A percentile compares a stretch with the other conserved stretches of the same genome.
These are phyloP conservation scores for Psilocybe tampanensis DNA, from an alignment of 768 basidiomycete genomes.

Conservation along the genomic window DNA sequence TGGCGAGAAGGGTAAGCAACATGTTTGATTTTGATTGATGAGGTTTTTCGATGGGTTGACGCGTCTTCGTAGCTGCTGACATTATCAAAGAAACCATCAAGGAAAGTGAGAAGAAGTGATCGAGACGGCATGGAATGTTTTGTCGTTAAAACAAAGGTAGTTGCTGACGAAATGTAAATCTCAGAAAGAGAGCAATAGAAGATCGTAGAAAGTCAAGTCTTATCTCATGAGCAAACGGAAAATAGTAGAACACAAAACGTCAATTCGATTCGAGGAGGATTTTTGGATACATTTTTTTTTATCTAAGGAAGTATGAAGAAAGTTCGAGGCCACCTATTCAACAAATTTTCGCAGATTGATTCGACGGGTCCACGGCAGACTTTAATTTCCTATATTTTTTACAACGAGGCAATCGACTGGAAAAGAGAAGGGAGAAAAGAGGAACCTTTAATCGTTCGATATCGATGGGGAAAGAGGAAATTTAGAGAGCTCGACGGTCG, in stretches of 20 bases:
- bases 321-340: background rate
- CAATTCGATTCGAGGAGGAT: no score
- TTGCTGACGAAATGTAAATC: no score
- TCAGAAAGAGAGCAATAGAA: no score
- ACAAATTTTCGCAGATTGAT: background rate
- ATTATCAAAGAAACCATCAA: background rate
- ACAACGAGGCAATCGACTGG: no score
- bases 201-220: no score
- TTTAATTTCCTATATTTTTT: background rate
- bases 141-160: no score
- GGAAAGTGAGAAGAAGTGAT: background rate
- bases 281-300: background rate
- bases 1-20: conserved; percentile 8
- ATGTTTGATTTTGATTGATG: no score
- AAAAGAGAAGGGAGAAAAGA: background rate
- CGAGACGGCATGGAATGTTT: no score
- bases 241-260: no score
- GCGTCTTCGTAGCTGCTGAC: background rate
- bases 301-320: background rate
- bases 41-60: background rate
- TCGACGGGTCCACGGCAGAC: background rate
- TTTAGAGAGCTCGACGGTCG: background rate
- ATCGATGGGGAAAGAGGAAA: background rate
- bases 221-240: no score
- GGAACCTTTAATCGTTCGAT: background rate